Percentiles rank a stretch among this genome's conserved stretches.
Conservation (phyloP, 2,329 filamentous ascomycete genomes). For the Pestalotiopsis sp. region DNA sequence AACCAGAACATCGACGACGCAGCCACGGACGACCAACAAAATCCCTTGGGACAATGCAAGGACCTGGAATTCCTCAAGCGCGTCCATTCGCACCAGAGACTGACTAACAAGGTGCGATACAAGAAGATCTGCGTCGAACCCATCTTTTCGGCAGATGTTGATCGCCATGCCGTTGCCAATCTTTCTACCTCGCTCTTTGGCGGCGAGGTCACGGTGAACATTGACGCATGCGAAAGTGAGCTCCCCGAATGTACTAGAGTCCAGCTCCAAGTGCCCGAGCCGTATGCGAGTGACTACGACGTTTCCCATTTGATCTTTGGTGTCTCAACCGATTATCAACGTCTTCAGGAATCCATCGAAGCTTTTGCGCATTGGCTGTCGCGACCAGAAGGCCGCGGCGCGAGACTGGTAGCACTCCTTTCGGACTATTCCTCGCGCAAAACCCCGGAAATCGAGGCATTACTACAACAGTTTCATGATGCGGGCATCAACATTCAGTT, state of each 20-base stretch:
- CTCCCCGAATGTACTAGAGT: conserved; percentile 45
- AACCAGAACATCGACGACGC: background rate
- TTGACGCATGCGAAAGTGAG: conserved; percentile 31
- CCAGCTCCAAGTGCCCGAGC: conserved; percentile 46
- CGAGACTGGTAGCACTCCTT: conserved; percentile 54
- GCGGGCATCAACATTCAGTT: conserved; percentile 38
- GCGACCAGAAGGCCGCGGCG: conserved; percentile 40
- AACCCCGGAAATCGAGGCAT: conserved; percentile 31
- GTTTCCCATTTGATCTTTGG: conserved; percentile 60
- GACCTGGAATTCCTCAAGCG: conserved; percentile 31
- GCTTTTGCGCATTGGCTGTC: conserved; percentile 60
- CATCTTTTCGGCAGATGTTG: conserved; percentile 31
- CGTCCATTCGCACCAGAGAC: conserved; percentile 27
- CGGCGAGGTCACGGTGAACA: conserved; percentile 32
- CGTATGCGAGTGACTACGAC: conserved; percentile 41
- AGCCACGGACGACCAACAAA: conserved; percentile 13
- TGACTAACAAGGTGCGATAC: conserved; percentile 47
- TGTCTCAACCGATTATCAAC: conserved; percentile 55
- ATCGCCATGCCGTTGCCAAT: conserved; percentile 41
- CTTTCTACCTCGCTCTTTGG: conserved; percentile 40
- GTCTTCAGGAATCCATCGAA: conserved; percentile 52
- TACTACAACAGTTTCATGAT: conserved; percentile 35
- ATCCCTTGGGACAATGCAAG: conserved; percentile 23
- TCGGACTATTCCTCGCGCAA: conserved; percentile 43
- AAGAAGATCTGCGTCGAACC: conserved; percentile 48